Percentiles rank a stretch among this genome's conserved stretches.
phyloP scores from a whole-genome alignment of 73 alveolate species.

The Paraurostyla sp. region DNA sequence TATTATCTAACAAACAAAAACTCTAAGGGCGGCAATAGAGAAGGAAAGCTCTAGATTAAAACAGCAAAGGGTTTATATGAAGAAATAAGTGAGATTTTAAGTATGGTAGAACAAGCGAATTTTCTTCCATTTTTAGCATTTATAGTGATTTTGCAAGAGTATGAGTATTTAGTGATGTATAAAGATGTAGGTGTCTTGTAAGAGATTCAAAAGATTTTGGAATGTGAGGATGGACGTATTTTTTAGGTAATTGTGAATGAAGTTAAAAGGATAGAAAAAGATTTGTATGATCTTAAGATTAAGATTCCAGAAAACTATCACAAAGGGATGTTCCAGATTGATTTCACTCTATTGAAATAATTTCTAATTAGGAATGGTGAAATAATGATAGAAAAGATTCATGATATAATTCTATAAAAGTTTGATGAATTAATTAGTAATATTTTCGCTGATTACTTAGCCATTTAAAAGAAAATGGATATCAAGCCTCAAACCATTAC shows the following conservation, averaged over 20 bases:
- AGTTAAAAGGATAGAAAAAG: not conserved
- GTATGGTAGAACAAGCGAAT: not conserved
- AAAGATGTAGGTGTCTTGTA: not conserved
- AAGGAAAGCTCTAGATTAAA: slow-evolving; percentile 1
- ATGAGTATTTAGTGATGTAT: not conserved
- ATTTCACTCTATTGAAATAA: not conserved
- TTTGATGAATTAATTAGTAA: not conserved
- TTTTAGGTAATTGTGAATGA: not conserved
- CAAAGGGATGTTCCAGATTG: slow-evolving; percentile 3
- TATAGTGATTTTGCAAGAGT: not conserved
- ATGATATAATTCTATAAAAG: not conserved
- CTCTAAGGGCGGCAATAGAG: not conserved
- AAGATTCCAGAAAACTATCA: not conserved
- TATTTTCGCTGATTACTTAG: not conserved
- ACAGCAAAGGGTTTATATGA: not conserved
- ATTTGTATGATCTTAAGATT: not conserved
- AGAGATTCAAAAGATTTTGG: not conserved
- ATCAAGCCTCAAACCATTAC: not conserved
- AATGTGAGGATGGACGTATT: not conserved
- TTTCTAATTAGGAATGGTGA: not conserved
- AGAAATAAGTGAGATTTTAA: not conserved
- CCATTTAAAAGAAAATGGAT: not conserved
- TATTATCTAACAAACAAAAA: not conserved
- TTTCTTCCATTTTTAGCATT: not conserved
- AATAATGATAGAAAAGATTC: not conserved